Evolutionary conservation across 768 basidiomycete species (phyloP).

Genomic region (Leccinum truebloodii): DNA sequence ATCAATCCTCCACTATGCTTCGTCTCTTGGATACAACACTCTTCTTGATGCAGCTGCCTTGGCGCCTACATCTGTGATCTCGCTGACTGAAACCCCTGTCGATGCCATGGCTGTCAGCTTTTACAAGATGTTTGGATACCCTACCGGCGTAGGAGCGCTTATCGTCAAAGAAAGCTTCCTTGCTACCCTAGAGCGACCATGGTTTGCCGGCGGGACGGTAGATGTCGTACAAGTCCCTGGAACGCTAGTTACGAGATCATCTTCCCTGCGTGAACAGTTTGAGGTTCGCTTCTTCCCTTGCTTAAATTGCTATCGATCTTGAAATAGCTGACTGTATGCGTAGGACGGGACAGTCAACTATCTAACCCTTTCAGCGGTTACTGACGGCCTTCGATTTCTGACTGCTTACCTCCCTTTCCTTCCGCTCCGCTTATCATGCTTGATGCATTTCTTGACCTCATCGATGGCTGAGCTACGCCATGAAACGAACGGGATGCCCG

Average conservation of each 20-base stretch:
- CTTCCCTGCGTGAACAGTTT: conserved; percentile 68
- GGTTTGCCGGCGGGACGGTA: conserved; percentile 85
- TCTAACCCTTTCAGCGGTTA: conserved; percentile 72
- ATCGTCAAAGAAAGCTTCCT: conserved; percentile 73
- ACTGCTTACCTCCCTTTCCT: conserved; percentile 79
- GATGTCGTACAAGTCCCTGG: conserved; percentile 85
- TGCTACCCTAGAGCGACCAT: conserved; percentile 61
- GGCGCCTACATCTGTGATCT: conserved; percentile 69
- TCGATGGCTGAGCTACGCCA: conserved; percentile 62
- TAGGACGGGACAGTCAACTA: conserved; percentile 90
- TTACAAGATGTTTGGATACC: conserved; percentile 91
- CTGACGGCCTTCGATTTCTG: conserved; percentile 75
- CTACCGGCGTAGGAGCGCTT: conserved; percentile 81
- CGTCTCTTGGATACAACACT: conserved; percentile 68
- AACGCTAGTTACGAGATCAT: conserved; percentile 58
- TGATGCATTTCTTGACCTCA: conserved; percentile 60
- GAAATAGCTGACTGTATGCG: conserved; percentile 12
- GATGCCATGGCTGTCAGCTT: conserved; percentile 85
- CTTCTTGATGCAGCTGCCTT: conserved; percentile 84
- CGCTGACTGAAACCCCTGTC: conserved; percentile 63
- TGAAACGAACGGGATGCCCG: conserved; percentile 56
- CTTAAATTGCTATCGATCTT: background rate
- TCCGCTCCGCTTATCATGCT: conserved; percentile 69
- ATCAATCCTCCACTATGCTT: conserved; percentile 62
- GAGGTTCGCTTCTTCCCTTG: conserved; percentile 50